A percentile compares a stretch with the other conserved stretches of the same genome.
Evolutionary conservation across 2,329 filamentous ascomycete species (phyloP).

Genomic region (Septoria linicola): DNA sequence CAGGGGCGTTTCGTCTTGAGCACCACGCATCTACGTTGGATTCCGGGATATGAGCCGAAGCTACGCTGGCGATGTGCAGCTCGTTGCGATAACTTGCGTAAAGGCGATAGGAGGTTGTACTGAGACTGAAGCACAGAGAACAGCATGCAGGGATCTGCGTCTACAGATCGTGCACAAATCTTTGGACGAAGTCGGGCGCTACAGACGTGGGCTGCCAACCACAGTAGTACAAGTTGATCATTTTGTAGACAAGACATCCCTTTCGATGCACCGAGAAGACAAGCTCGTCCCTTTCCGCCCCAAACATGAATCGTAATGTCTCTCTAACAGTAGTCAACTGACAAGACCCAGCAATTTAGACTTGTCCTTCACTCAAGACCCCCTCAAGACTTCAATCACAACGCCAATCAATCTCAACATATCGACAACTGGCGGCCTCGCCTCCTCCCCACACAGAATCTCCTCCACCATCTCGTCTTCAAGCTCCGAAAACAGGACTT

Average conservation of each 20-base stretch:
- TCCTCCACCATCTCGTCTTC: conserved; percentile 10
- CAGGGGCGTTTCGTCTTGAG: not conserved
- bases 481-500: not conserved
- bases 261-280: not conserved
- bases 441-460: conserved; percentile 6
- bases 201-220: not conserved
- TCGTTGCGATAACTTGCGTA: too few species aligned
- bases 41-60: too few species aligned
- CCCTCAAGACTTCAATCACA: not conserved
- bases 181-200: too few species aligned
- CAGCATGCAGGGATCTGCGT: too few species aligned
- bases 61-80: too few species aligned
- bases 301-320: too few species aligned
- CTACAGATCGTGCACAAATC: too few species aligned
- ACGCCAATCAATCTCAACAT: not conserved
- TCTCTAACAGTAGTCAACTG: too few species aligned
- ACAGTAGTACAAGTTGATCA: not conserved
- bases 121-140: too few species aligned
- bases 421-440: conserved; percentile 5
- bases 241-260: not conserved
- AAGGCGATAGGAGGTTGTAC: too few species aligned
- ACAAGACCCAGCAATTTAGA: too few species aligned
- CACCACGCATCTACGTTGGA: not conserved
- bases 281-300: too few species aligned
- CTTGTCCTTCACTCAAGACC: not conserved